These are phyloP conservation scores for Eucalyptus marginata DNA, from an alignment of 345 rosid species.

Conservation along the genomic window DNA sequence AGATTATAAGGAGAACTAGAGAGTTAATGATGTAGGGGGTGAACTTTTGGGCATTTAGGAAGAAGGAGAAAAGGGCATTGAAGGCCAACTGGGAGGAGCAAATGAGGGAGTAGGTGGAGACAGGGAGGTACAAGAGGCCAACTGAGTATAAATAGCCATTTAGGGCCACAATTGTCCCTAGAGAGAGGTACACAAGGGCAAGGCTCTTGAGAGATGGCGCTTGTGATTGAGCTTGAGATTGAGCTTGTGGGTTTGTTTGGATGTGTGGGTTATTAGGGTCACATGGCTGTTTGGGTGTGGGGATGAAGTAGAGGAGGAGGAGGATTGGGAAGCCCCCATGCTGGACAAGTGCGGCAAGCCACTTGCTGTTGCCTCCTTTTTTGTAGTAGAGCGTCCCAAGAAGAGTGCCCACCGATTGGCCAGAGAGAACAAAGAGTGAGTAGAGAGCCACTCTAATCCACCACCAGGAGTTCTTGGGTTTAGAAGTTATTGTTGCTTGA, in stretches of 20 bases:
- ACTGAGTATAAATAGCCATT: slow-evolving; percentile 12
- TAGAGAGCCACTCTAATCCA: slow-evolving; percentile 27
- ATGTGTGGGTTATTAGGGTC: background rate
- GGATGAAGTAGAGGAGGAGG: slow-evolving; percentile 14
- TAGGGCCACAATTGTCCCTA: slow-evolving; percentile 6
- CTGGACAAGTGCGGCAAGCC: slow-evolving; percentile 23
- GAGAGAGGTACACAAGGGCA: slow-evolving; percentile 1
- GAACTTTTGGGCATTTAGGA: slow-evolving; percentile 31
- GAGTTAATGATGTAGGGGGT: slow-evolving; percentile 23
- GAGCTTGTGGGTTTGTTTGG: background rate
- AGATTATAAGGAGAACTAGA: slow-evolving; percentile 23
- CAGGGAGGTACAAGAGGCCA: slow-evolving; percentile 28
- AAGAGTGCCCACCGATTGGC: slow-evolving; percentile 19
- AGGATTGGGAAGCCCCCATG: slow-evolving; percentile 21
- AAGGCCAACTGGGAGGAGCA: slow-evolving; percentile 32
- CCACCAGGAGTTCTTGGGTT: background rate
- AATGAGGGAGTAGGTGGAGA: slow-evolving; percentile 25
- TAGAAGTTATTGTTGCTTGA: background rate
- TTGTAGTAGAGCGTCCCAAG: slow-evolving; percentile 23
- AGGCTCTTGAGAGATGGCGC: slow-evolving; percentile 2
- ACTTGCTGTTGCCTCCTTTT: slow-evolving; percentile 34
- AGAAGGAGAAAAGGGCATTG: slow-evolving; percentile 28
- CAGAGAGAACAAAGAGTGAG: slow-evolving; percentile 6
- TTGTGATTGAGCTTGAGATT: background rate
- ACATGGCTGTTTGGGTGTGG: background rate